Evolutionary conservation across 495 filamentous ascomycete species (phyloP).

Genomic region (Talaromyces ruber): DNA sequence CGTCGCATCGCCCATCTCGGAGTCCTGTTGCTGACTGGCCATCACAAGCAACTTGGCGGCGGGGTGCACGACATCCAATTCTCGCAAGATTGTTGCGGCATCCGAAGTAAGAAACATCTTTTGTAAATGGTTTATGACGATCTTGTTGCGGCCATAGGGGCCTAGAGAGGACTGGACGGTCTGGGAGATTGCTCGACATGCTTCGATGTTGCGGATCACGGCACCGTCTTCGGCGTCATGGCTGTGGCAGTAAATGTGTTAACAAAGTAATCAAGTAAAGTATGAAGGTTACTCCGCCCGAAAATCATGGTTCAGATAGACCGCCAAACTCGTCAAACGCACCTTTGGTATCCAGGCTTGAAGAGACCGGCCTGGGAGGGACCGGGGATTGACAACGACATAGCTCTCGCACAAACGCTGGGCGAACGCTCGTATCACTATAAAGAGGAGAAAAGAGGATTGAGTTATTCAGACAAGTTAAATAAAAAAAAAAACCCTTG

Average conservation of each 20-base stretch:
- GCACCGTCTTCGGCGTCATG: constrained; percentile 98
- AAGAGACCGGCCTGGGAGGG: constrained; percentile 91
- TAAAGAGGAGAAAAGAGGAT: background rate
- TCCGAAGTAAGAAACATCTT: constrained; percentile 99
- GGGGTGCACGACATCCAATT: constrained; percentile 97
- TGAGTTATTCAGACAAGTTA: background rate
- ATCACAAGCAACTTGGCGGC: constrained; percentile 98
- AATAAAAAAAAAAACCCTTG: background rate
- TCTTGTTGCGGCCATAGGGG: constrained; percentile 98
- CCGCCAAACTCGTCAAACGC: constrained; percentile 20
- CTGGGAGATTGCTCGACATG: constrained; percentile 87
- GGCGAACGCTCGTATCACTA: background rate
- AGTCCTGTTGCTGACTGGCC: constrained; percentile 97
- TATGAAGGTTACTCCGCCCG: background rate
- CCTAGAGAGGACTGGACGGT: constrained; percentile 97
- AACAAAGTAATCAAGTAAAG: background rate
- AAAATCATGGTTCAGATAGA: background rate
- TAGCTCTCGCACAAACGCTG: constrained; percentile 30
- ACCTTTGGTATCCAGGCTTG: constrained; percentile 96
- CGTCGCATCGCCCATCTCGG: constrained; percentile 98
- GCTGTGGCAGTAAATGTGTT: constrained; percentile 33
- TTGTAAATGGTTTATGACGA: constrained; percentile 99
- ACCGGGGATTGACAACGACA: constrained; percentile 91
- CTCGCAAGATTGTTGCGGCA: constrained; percentile 92
- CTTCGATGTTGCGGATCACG: constrained; percentile 97